Base-by-base conservation (phyloP, 352 stramenopile species). In the Phytophthora pinifolia region DNA sequence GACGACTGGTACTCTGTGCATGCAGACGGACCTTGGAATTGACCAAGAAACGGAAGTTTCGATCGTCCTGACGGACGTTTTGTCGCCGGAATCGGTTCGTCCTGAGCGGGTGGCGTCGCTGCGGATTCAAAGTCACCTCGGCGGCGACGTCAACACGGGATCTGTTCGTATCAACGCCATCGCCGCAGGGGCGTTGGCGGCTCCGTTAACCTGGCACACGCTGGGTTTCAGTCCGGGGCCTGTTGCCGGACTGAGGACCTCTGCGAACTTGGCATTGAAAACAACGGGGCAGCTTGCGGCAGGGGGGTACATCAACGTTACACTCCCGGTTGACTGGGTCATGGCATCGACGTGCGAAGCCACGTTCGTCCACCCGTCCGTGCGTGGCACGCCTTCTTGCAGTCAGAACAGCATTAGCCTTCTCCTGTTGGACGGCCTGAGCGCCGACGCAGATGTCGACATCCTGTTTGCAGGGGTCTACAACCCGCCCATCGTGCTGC, bases 191-290 rank as follows among this genome's bases (percentile, higher is more conserved):
- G 7, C 45, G 15, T 56, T 89, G 4, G 70, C 41, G 20, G 79
- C 73, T 7, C 32, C 61, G 8, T 42, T 80, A 46, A 61, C 52
- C 6, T 88, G 79, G 79, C 65, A 86, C 37, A 76, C 67, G 20
- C 46, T 64, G 4, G 20, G 75, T 29, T 72, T 72, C 18, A 47
- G 33, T 9, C 79, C 79, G 13, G 79, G 79, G 7, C 70, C 76
- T 25, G 79, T 89, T 13, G 75, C 79, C 3, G 75, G 65, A 6
- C 53, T 88, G 14, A 45, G 57, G 15, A 86, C 72, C 0, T 83
- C 54, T 2, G 72, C 75, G 3, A 62, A 59, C 2, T 46, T 88
- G 13, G 54, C 54, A 1, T 67, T 88, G n/a, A 53, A 66, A 20
- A 76, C 65, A 3, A 76, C 44, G 14, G 79, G 79, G 1, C 59